phyloP scores from a whole-genome alignment of 495 filamentous ascomycete genomes.

The Corynascus novoguineensis region DNA sequence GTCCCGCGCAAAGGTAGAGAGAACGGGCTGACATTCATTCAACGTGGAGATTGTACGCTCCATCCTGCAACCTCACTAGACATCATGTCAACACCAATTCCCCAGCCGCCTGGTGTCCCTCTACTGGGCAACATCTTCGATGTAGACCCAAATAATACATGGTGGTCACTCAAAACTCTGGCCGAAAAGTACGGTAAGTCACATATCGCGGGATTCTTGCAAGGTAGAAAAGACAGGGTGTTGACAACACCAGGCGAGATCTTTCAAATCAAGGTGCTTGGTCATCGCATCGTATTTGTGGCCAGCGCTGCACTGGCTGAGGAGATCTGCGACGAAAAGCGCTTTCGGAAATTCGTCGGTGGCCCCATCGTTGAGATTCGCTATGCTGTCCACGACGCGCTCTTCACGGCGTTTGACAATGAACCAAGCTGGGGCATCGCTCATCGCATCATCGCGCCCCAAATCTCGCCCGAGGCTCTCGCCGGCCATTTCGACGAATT shows the following conservation, averaged over 20 bases:
- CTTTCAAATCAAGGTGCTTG: conserved; percentile 56
- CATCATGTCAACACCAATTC: conserved; percentile 49
- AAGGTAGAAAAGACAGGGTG: too few species aligned
- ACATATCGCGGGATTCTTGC: neutral
- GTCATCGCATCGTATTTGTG: conserved; percentile 39
- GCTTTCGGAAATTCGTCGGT: conserved; percentile 59
- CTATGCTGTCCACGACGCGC: conserved; percentile 53
- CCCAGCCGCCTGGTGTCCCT: conserved; percentile 60
- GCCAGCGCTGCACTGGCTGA: conserved; percentile 53
- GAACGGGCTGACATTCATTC: too few species aligned
- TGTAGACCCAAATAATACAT: conserved; percentile 55
- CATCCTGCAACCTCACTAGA: neutral
- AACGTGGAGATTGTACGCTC: too few species aligned
- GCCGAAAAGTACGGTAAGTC: conserved; percentile 57
- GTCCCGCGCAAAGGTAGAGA: neutral
- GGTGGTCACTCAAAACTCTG: conserved; percentile 56
- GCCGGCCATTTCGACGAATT: conserved; percentile 59
- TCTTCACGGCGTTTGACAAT: conserved; percentile 62
- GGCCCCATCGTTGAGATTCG: conserved; percentile 54
- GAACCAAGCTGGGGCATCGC: conserved; percentile 65
- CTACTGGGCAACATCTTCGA: conserved; percentile 64
- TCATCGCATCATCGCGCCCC: conserved; percentile 65
- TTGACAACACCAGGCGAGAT: conserved; percentile 48
- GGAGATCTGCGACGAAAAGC: conserved; percentile 63
- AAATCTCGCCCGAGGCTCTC: conserved; percentile 58